Conservation (phyloP, 2,329 filamentous ascomycete genomes). For the Orbilia ellipsospora region DNA sequence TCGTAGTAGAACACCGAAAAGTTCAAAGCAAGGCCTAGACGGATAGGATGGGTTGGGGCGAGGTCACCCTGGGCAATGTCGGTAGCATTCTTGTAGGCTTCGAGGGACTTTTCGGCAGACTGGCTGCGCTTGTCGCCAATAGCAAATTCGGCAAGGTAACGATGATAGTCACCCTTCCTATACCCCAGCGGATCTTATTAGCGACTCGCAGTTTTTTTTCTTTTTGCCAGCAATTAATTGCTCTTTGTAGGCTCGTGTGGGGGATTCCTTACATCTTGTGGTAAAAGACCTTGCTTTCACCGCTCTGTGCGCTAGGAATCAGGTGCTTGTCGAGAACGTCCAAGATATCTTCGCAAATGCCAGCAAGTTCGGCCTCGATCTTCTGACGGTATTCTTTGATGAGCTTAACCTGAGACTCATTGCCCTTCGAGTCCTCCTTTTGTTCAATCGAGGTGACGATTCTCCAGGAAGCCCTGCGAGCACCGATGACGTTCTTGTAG, state of each 20-base stretch:
- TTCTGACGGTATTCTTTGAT: conserved; percentile 98
- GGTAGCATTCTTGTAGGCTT: conserved; percentile 99
- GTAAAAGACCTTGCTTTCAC: conserved; percentile 99
- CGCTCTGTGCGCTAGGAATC: conserved; percentile 94
- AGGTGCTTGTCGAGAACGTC: conserved; percentile 92
- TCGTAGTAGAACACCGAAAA: conserved; percentile 99
- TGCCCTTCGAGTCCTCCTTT: conserved; percentile 99
- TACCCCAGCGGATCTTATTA: conserved; percentile 16
- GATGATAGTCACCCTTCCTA: conserved; percentile 98
- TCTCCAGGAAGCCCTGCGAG: conserved; percentile 97
- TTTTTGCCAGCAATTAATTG: background rate
- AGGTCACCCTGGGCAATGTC: conserved; percentile 98
- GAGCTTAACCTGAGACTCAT: conserved; percentile 90
- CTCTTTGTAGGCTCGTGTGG: background rate
- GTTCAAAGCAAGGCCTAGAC: conserved; percentile 96
- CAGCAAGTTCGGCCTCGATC: conserved; percentile 97
- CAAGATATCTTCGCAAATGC: conserved; percentile 97
- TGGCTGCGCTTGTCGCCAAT: conserved; percentile 91
- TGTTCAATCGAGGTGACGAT: conserved; percentile 99
- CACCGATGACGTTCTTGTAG: conserved; percentile 99
- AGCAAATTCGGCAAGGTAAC: conserved; percentile 92
- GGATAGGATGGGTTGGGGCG: conserved; percentile 96
- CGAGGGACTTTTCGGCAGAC: conserved; percentile 85
- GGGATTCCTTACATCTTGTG: conserved; percentile 89
- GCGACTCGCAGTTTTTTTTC: background rate